Percentiles rank a stretch among this genome's conserved stretches.
Evolutionary conservation across 768 basidiomycete species (phyloP).

Genomic region (Xerocomus potaroensis): DNA sequence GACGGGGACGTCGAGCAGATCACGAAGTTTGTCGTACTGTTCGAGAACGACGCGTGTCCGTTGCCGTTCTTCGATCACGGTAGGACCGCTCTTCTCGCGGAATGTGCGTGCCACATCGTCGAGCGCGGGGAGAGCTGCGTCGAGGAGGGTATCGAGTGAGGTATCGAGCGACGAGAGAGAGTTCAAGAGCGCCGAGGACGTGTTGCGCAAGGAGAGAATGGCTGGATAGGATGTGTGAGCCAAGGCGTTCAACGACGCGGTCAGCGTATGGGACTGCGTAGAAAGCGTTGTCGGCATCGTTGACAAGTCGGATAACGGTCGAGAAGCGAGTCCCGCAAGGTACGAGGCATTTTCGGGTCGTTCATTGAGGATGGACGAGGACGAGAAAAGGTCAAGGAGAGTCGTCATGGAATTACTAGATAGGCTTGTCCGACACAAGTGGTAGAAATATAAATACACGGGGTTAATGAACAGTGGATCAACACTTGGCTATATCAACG

Average conservation of each 20-base stretch:
- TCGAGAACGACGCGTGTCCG: conserved; percentile 86
- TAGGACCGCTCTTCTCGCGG: conserved; percentile 60
- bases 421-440: not conserved
- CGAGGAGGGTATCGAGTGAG: conserved; percentile 67
- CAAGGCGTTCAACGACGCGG: conserved; percentile 83
- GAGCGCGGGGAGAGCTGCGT: conserved; percentile 66
- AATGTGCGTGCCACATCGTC: conserved; percentile 72
- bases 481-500: too few species aligned
- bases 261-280: conserved; percentile 82
- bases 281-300: conserved; percentile 72
- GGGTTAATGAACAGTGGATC: too few species aligned
- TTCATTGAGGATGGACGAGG: conserved; percentile 12
- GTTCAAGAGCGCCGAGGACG: conserved; percentile 65
- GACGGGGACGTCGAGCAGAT: conserved; percentile 85
- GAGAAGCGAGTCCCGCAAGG: conserved; percentile 58
- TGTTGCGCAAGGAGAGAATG: conserved; percentile 82
- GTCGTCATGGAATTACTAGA: conserved; percentile 16
- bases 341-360: conserved; percentile 41
- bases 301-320: conserved; percentile 64
- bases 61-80: conserved; percentile 67
- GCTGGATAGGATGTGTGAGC: conserved; percentile 91
- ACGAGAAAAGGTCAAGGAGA: conserved; percentile 26
- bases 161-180: conserved; percentile 72
- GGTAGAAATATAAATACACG: not conserved
- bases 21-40: conserved; percentile 89